phyloP scores from a whole-genome alignment of 2,329 filamentous ascomycete species.

The Sporothrix pseudoabietina region DNA sequence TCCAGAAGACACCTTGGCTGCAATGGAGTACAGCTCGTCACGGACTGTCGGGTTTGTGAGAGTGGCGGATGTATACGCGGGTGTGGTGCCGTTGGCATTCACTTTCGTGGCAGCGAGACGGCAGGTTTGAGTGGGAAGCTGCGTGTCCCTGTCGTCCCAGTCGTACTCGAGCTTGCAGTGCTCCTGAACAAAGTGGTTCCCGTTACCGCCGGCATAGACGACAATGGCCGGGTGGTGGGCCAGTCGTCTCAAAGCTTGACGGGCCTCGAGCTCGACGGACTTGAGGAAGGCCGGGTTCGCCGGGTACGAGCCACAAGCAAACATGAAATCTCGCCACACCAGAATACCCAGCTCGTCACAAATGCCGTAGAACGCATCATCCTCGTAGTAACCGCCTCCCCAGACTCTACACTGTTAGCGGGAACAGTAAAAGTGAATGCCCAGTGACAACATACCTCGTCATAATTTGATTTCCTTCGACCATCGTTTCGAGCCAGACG shows the following conservation, averaged over 20 bases:
- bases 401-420: slow-evolving; percentile 54
- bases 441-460: slow-evolving; percentile 50
- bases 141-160: slow-evolving; percentile 73
- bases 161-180: slow-evolving; percentile 73
- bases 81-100: slow-evolving; percentile 3
- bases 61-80: not conserved
- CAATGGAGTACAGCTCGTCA: not conserved
- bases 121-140: slow-evolving; percentile 40
- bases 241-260: slow-evolving; percentile 69
- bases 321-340: slow-evolving; percentile 77
- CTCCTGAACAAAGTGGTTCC: slow-evolving; percentile 88
- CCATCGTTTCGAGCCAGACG: slow-evolving; percentile 74
- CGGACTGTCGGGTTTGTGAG: not conserved
- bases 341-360: slow-evolving; percentile 70
- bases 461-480: slow-evolving; percentile 79
- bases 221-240: slow-evolving; percentile 86
- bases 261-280: slow-evolving; percentile 63
- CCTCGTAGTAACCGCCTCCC: slow-evolving; percentile 73
- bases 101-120: not conserved
- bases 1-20: slow-evolving; percentile 36
- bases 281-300: slow-evolving; percentile 61
- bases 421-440: not conserved
- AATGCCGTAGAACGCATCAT: slow-evolving; percentile 68
- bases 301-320: slow-evolving; percentile 69
- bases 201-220: slow-evolving; percentile 90